Percentiles rank a stretch among this genome's conserved stretches.
Conservation (phyloP, 768 basidiomycete species). For the Russula dissimulans region DNA sequence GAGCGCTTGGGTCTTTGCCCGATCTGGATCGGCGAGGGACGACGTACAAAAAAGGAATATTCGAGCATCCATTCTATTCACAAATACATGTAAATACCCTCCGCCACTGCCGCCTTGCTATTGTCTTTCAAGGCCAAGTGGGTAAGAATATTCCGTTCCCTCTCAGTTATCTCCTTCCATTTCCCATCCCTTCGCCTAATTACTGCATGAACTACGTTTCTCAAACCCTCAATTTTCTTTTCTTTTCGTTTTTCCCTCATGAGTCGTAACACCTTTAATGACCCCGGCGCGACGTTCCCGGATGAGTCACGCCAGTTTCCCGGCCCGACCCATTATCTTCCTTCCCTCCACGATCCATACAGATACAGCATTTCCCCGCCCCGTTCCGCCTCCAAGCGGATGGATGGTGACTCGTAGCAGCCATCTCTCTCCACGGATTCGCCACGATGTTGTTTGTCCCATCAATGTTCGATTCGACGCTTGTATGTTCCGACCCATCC, state of each 20-base stretch:
- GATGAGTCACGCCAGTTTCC: conserved; percentile 3
- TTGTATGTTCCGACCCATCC: too few relatives aligned
- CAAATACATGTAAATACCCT: conserved; percentile 15
- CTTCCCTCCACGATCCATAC: neutral
- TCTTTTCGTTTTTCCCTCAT: conserved; percentile 5
- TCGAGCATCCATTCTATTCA: conserved; percentile 12
- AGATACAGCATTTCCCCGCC: neutral
- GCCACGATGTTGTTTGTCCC: neutral
- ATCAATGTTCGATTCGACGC: too few relatives aligned
- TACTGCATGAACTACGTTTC: conserved; percentile 1
- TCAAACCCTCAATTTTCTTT: neutral
- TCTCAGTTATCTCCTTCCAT: conserved; percentile 15
- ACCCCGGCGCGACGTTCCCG: neutral
- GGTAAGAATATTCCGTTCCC: conserved; percentile 13
- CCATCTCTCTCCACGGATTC: neutral
- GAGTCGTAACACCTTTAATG: conserved; percentile 3
- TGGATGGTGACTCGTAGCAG: neutral
- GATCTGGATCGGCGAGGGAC: conserved; percentile 19
- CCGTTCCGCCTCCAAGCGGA: neutral
- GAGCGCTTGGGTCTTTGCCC: neutral
- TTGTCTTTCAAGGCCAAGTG: conserved; percentile 15
- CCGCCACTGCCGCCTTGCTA: conserved; percentile 20
- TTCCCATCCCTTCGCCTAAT: conserved; percentile 13
- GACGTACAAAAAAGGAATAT: neutral
- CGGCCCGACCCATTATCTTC: neutral